Conservation (phyloP, 345 rosid species). For the Limnanthes douglasii region DNA sequence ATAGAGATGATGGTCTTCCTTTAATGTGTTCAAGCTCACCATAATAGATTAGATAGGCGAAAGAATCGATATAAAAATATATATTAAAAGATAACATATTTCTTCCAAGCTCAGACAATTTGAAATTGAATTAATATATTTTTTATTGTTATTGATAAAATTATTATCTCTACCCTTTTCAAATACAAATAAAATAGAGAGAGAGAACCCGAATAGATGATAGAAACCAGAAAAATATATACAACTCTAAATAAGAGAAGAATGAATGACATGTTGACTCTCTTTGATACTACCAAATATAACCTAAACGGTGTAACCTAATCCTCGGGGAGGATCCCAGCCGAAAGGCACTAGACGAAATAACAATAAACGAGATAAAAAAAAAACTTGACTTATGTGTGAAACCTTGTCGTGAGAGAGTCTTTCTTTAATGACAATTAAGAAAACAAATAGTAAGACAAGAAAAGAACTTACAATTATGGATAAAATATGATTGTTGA, state of each 20-base stretch:
- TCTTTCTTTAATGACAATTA: no score
- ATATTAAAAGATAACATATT: no score
- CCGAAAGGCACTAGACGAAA: not conserved
- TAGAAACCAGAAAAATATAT: no score
- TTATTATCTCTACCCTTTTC: not conserved
- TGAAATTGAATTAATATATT: not conserved
- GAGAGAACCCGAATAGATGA: not conserved
- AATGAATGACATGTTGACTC: not conserved
- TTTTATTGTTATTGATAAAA: not conserved
- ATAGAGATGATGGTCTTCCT: no score
- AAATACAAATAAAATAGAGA: not conserved
- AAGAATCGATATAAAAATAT: no score
- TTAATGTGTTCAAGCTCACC: no score
- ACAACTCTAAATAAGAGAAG: not conserved
- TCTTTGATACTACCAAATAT: not conserved
- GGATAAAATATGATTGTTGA: no score
- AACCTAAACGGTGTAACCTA: not conserved
- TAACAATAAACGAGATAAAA: not conserved
- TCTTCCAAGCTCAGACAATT: not conserved
- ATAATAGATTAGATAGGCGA: no score
- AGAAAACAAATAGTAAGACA: no score
- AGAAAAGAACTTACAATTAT: no score
- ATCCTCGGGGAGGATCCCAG: not conserved
- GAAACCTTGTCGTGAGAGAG: not conserved
- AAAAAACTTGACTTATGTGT: not conserved